Base-by-base conservation (phyloP, 2,329 filamentous ascomycete genomes). In the Neopestalotiopsis rosae region DNA sequence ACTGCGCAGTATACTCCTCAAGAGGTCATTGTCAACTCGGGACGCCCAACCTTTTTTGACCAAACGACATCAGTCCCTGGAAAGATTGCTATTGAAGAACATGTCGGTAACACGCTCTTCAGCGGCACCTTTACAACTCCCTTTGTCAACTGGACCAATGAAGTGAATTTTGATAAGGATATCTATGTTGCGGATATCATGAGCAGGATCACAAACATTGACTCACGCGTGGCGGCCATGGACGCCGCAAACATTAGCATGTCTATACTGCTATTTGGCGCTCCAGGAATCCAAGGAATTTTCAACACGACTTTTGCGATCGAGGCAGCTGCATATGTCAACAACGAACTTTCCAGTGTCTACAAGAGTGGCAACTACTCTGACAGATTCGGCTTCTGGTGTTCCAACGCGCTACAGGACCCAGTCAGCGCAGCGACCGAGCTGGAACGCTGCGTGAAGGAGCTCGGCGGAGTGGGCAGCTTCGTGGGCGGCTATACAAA, bases 401-500 rank as follows among this genome's bases (percentile, higher is more conserved):
- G 61, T 30, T 38, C 32, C 83, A 75, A 62, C 81, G 1, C 76
- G 86, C 0, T 86, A 84, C 87, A 89, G 74, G 79, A 88, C 71
- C 86, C 87, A 0, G 72, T 78, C 0, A 79, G 85, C 66, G 87
- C 87, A 6, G 82, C 83, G 1, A 78, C 76, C 2, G 88, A 89
- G 70, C 80, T 89, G 1, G 76, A 77, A 58, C 82, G 87, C 66
- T 88, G 86, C 66, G 86, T 91, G 5, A 85, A 80, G 1, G 77
- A 89, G 69, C 81, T 86, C 62, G 88, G 88, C 17, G 91, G 91
- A 80, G 85, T 88, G 69, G 89, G 90, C 3, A 88, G 84, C 4
- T 78, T 91, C 4, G 83, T 91, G 61, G 90, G 90, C 74, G 88
- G 90, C 74, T 88, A 84, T 2, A 89, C 91, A 74, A 85, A 86